These are phyloP conservation scores for Musa itinerans DNA, from an alignment of 176 grass and related monocot species.

Conservation along the genomic window DNA sequence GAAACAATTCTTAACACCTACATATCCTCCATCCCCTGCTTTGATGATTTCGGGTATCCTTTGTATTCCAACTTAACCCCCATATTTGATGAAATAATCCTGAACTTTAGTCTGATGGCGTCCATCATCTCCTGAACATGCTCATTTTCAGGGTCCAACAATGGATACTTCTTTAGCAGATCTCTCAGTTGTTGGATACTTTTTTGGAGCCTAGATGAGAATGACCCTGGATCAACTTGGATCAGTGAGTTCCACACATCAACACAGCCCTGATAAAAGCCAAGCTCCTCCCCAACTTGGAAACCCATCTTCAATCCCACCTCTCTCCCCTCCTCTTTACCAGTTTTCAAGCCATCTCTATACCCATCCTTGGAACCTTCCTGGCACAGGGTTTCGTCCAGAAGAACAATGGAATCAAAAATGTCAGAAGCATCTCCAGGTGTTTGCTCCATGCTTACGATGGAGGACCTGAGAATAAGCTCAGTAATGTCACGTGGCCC, in stretches of 20 bases:
- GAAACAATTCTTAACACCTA: background rate
- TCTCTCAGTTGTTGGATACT: conserved; percentile 48
- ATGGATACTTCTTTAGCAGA: conserved; percentile 40
- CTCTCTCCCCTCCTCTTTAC: conserved; percentile 58
- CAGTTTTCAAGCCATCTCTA: conserved; percentile 42
- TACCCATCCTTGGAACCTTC: conserved; percentile 66
- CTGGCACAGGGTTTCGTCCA: conserved; percentile 58
- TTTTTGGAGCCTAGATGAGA: conserved; percentile 51
- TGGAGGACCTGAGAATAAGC: too few relatives aligned
- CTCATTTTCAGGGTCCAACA: conserved; percentile 56
- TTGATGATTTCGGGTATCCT: conserved; percentile 31
- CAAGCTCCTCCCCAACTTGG: conserved; percentile 61
- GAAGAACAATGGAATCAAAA: conserved; percentile 46
- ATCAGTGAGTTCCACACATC: conserved; percentile 51
- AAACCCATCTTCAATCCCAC: conserved; percentile 70
- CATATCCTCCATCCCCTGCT: conserved; percentile 40
- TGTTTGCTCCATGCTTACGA: conserved; percentile 37
- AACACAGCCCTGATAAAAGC: conserved; percentile 69
- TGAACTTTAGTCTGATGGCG: conserved; percentile 62
- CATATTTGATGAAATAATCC: conserved; percentile 54
- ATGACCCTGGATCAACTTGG: conserved; percentile 31
- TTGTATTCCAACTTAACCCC: conserved; percentile 58
- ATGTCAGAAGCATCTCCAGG: conserved; percentile 30
- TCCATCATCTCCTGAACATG: conserved; percentile 52
- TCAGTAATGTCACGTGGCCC: too few relatives aligned